Base-by-base conservation (phyloP, 495 filamentous ascomycete species). In the Chaetomium tenue region DNA sequence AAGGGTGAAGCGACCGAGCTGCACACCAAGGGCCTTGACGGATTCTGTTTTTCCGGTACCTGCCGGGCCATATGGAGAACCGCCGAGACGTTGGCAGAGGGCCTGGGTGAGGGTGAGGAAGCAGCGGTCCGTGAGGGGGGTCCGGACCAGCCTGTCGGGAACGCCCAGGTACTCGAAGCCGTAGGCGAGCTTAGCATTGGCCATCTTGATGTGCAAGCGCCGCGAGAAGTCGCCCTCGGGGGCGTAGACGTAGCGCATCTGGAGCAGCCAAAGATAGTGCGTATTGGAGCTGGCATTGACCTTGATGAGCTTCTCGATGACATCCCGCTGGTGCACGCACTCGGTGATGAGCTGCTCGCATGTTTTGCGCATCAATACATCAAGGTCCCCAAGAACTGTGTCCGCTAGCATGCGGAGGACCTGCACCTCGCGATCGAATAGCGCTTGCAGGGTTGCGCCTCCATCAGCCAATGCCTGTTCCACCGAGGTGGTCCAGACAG, bases 1-100 rank as follows among this genome's bases (percentile, higher is more conserved):
- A 23, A 99, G 84, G 16, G 95, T 99, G 74, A 98, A 99, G 58
- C 94, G 88, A 72, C 94, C 94, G 57, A 99, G 88, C 73, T 99
- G 92, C 5, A 97, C 84, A 80, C 94, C 94, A 33, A 99, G 83
- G 30, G 94, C 94, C 77, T 99, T 99, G 70, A 99, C 94, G 0
- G 94, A 98, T 71, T 99, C 94, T 0, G 94, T 99, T 77, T 99
- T 99, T 73, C 94, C 94, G n/a, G 94, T 99, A 79, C 94, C 94
- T 47, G 94, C 94, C 46, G 94, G 94, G 30, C 94, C 94, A 71
- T 99, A 99, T 4, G 94, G 94, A 51, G 94, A 99, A 51, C 94
- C 94, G 76, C 94, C 94, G 47, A 99, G 85, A 71, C 92, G 85
- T 72, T 99, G 94, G 72, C 90, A 95, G 48, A 98, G 83, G 7